These are phyloP conservation scores for Fusarium robinianum DNA, from an alignment of 2,329 filamentous ascomycete species.

Conservation along the genomic window DNA sequence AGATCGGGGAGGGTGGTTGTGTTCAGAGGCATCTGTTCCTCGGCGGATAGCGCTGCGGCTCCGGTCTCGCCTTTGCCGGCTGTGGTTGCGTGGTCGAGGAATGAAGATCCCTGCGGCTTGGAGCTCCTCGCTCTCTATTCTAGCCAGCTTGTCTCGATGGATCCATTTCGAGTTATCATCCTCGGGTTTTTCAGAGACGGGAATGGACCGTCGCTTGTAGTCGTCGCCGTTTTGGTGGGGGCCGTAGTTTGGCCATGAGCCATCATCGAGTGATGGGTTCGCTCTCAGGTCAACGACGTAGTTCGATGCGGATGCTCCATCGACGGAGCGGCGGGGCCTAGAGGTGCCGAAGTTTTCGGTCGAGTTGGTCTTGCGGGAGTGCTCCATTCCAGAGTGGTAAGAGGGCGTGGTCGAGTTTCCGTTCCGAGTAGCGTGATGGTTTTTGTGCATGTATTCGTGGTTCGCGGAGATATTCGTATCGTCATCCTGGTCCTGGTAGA, in stretches of 20 bases:
- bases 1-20: conserved; percentile 33
- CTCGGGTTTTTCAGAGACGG: conserved; percentile 40
- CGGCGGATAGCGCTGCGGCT: conserved; percentile 44
- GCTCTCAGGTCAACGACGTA: conserved; percentile 33
- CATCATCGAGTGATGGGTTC: conserved; percentile 30
- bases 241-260: conserved; percentile 18
- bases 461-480: conserved; percentile 21
- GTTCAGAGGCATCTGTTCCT: conserved; percentile 40
- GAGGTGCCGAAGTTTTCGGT: conserved; percentile 40
- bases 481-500: conserved; percentile 27
- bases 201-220: conserved; percentile 34
- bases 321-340: conserved; percentile 31
- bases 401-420: conserved; percentile 33
- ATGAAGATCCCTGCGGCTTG: conserved; percentile 75
- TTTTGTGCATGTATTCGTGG: conserved; percentile 28
- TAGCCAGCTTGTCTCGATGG: conserved; percentile 80
- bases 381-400: conserved; percentile 35
- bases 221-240: conserved; percentile 34
- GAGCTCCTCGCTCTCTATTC: conserved; percentile 79
- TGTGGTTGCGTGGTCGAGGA: conserved; percentile 57
- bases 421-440: conserved; percentile 29
- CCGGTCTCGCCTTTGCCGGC: conserved; percentile 50
- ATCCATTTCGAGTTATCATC: conserved; percentile 78
- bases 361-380: conserved; percentile 44
- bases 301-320: conserved; percentile 30